These are phyloP conservation scores for Nigrospora sphaerica DNA, from an alignment of 2,329 filamentous ascomycete genomes.

Conservation along the genomic window DNA sequence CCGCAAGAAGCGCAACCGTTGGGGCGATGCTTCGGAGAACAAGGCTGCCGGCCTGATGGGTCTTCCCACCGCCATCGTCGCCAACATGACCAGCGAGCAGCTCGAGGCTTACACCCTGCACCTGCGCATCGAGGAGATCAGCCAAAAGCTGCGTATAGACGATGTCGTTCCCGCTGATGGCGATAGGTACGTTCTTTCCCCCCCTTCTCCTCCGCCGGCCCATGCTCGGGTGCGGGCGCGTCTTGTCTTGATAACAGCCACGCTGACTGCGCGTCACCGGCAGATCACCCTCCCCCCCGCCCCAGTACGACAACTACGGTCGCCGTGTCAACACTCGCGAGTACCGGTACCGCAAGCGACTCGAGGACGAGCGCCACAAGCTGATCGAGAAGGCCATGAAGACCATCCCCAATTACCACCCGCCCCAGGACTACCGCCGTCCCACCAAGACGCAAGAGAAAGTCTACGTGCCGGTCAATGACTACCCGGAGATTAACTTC, in stretches of 20 bases:
- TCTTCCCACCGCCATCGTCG: constrained; percentile 89
- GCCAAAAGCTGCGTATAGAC: constrained; percentile 97
- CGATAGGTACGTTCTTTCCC: constrained; percentile 63
- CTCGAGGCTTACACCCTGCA: constrained; percentile 95
- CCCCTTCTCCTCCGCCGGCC: not conserved
- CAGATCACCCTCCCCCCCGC: constrained; percentile 90
- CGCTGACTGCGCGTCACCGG: not conserved
- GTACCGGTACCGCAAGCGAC: constrained; percentile 94
- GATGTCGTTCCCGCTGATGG: constrained; percentile 96
- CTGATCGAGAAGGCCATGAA: constrained; percentile 99
- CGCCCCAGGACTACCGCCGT: constrained; percentile 94
- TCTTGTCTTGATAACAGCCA: not conserved
- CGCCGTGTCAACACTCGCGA: constrained; percentile 98
- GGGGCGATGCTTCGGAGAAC: constrained; percentile 96
- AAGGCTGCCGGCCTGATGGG: constrained; percentile 98
- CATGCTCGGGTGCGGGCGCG: not conserved
- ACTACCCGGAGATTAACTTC: constrained; percentile 99
- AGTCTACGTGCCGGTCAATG: constrained; percentile 99
- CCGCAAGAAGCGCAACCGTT: constrained; percentile 97
- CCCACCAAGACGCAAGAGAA: constrained; percentile 99
- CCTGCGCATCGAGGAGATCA: constrained; percentile 97
- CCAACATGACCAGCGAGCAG: constrained; percentile 97
- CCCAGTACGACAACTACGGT: constrained; percentile 98
- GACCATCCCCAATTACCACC: constrained; percentile 98
- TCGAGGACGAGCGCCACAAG: constrained; percentile 98